Conservation (phyloP, 495 filamentous ascomycete species). For the Halenospora varia region DNA sequence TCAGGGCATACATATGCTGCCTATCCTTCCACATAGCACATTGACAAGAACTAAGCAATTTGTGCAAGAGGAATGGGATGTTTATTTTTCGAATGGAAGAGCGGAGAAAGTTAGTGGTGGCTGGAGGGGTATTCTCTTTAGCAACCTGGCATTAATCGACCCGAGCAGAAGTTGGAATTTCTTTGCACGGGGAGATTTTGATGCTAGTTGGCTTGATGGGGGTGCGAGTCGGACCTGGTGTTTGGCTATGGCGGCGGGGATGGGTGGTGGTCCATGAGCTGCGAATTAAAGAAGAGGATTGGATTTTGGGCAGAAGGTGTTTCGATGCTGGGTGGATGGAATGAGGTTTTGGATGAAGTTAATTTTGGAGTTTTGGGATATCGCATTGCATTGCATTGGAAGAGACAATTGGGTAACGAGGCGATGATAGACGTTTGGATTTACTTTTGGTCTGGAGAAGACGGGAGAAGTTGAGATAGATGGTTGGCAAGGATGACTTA, state of each 20-base stretch:
- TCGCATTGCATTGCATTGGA: too few relatives aligned
- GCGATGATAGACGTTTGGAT: too few relatives aligned
- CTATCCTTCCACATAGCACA: conserved; percentile 67
- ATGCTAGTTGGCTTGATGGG: conserved; percentile 73
- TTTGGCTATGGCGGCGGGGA: conserved; percentile 62
- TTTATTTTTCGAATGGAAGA: conserved; percentile 62
- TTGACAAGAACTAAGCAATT: conserved; percentile 66
- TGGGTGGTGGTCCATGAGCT: background rate
- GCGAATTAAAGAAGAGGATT: too few relatives aligned
- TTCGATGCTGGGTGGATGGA: too few relatives aligned
- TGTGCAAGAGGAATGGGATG: conserved; percentile 80
- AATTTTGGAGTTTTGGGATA: too few relatives aligned
- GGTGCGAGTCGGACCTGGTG: conserved; percentile 89
- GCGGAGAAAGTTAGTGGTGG: conserved; percentile 62
- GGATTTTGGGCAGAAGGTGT: too few relatives aligned
- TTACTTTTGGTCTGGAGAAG: too few relatives aligned
- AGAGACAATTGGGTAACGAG: too few relatives aligned
- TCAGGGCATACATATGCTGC: conserved; percentile 97
- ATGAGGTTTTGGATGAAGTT: too few relatives aligned
- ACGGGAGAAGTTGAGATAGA: too few relatives aligned
- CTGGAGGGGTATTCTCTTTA: conserved; percentile 83
- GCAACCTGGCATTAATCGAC: conserved; percentile 76
- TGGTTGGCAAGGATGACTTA: too few relatives aligned
- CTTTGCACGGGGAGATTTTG: conserved; percentile 63
- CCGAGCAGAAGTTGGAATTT: conserved; percentile 67